Conservation (phyloP, 148 eudicot genomes). For the Suaeda aralocaspica region DNA sequence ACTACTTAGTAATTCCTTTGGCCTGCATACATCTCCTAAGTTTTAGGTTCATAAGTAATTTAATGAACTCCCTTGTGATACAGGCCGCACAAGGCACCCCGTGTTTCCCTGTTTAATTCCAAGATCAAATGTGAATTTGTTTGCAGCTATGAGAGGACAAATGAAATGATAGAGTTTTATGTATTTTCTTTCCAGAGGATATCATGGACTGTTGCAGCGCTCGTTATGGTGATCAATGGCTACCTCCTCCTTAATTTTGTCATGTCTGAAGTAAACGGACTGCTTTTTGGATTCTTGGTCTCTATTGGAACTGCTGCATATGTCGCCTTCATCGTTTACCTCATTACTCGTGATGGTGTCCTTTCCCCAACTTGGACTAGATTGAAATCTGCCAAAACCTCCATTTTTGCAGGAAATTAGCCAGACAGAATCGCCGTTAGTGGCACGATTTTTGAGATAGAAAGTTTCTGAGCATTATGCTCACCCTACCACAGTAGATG, state of each 20-base stretch:
- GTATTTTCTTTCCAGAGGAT: slow-evolving; percentile 34
- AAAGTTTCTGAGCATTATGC: neutral
- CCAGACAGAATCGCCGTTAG: neutral
- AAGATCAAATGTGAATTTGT: neutral
- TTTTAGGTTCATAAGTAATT: neutral
- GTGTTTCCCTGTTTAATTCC: neutral
- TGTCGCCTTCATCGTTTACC: slow-evolving; percentile 41
- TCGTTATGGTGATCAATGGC: slow-evolving; percentile 58
- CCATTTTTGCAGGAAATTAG: slow-evolving; percentile 21
- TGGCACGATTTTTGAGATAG: neutral
- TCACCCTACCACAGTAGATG: neutral
- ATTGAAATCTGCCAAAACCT: slow-evolving; percentile 20
- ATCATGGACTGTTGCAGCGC: slow-evolving; percentile 59
- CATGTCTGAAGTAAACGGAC: slow-evolving; percentile 51
- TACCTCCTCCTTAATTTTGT: slow-evolving; percentile 54
- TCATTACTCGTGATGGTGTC: slow-evolving; percentile 32
- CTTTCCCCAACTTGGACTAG: slow-evolving; percentile 29
- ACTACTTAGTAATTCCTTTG: neutral
- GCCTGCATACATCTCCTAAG: neutral
- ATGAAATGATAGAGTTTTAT: neutral
- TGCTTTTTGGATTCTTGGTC: slow-evolving; percentile 40
- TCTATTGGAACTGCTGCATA: slow-evolving; percentile 37
- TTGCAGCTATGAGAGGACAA: neutral
- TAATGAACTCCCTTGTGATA: neutral
- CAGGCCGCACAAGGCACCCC: neutral